Conservation (phyloP, 176 grass and related monocot species). For the Puccinellia tenuiflora region DNA sequence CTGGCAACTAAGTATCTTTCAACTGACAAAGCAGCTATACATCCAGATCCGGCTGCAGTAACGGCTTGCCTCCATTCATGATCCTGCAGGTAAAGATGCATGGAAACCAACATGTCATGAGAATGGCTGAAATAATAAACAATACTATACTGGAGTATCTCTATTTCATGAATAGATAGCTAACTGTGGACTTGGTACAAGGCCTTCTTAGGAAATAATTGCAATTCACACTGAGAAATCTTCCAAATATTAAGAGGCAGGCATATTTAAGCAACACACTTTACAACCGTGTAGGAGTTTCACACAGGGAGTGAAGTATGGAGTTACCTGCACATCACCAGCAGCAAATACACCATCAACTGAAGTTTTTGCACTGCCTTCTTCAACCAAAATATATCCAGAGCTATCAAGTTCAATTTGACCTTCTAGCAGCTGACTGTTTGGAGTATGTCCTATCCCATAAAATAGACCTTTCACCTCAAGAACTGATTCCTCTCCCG, state of each 20-base stretch:
- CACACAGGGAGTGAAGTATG: neutral
- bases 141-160: neutral
- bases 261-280: neutral
- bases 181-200: neutral
- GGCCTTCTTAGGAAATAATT: neutral
- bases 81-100: constrained; percentile 48
- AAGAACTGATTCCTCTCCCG: constrained; percentile 61
- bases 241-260: constrained; percentile 2
- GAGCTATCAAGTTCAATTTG: constrained; percentile 83
- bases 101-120: constrained; percentile 11
- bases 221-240: neutral
- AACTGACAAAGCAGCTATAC: constrained; percentile 89
- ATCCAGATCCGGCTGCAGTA: constrained; percentile 98
- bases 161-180: neutral
- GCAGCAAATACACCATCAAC: constrained; percentile 96
- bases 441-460: constrained; percentile 93
- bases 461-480: constrained; percentile 97
- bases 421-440: constrained; percentile 82
- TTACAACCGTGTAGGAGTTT: constrained; percentile 6
- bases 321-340: constrained; percentile 94
- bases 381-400: constrained; percentile 84
- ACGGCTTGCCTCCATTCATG: constrained; percentile 98
- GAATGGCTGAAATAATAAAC: neutral
- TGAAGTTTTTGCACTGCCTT: constrained; percentile 82
- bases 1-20: constrained; percentile 93